A percentile compares a stretch with the other conserved stretches of the same genome.
Conservation (phyloP, 345 rosid species). For the Durio zibethinus region DNA sequence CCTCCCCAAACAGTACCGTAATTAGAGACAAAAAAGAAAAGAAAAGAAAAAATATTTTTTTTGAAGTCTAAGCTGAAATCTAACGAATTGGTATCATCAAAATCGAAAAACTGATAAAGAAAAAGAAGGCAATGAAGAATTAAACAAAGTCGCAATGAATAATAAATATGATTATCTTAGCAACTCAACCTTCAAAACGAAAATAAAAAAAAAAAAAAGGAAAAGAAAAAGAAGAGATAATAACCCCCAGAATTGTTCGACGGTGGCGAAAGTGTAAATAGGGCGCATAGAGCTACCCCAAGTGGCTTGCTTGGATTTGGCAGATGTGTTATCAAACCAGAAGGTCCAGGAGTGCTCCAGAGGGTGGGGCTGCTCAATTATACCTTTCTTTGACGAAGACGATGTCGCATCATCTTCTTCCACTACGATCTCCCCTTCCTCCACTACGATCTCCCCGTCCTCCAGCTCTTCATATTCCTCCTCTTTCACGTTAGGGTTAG, state of each 20-base stretch:
- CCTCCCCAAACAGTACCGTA: neutral
- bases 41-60: neutral
- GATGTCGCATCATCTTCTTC: slow-evolving; percentile 32
- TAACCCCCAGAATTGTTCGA: slow-evolving; percentile 87
- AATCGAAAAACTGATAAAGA: neutral
- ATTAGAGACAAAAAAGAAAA: neutral
- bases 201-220: neutral
- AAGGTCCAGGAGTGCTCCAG: slow-evolving; percentile 89
- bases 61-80: neutral
- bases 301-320: slow-evolving; percentile 47
- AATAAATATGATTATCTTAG: neutral
- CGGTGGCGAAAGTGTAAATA: slow-evolving; percentile 64
- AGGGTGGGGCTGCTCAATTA: slow-evolving; percentile 44
- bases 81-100: neutral
- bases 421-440: slow-evolving; percentile 41
- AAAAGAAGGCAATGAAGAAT: neutral
- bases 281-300: slow-evolving; percentile 87
- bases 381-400: slow-evolving; percentile 25
- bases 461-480: slow-evolving; percentile 47
- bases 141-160: neutral
- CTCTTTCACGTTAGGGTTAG: slow-evolving; percentile 25
- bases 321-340: slow-evolving; percentile 75
- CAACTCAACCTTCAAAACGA: neutral
- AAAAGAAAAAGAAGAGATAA: neutral
- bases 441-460: slow-evolving; percentile 58